phyloP scores from a whole-genome alignment of 2,329 filamentous ascomycete species.

The Stemphylium beticola region DNA sequence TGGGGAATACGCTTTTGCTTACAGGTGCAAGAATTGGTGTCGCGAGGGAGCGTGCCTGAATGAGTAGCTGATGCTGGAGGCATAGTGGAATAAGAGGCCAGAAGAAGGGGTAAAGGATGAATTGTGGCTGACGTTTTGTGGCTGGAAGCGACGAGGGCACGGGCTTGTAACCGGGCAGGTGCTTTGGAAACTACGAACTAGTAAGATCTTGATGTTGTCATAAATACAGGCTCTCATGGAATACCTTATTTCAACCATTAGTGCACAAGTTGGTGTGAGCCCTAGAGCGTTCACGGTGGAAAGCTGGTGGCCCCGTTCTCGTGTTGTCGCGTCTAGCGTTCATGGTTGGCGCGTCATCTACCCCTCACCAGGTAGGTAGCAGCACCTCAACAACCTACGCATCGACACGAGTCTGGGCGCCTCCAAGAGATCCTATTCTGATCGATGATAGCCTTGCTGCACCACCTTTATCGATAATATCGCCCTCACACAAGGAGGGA shows the following conservation, averaged over 20 bases:
- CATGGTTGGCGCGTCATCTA: neutral
- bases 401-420: neutral
- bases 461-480: too few species aligned
- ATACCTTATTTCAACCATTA: neutral
- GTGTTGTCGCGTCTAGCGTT: constrained; percentile 6
- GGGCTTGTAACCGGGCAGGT: too few species aligned
- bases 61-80: neutral
- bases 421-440: too few species aligned
- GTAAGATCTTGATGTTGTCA: too few species aligned
- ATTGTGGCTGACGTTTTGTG: too few species aligned
- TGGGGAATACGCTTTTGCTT: constrained; percentile 11
- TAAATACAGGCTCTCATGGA: too few species aligned
- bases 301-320: neutral
- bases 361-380: neutral
- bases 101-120: neutral
- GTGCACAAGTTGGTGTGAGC: neutral
- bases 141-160: too few species aligned
- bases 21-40: constrained; percentile 15
- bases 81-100: neutral
- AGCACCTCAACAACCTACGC: too few species aligned
- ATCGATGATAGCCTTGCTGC: too few species aligned
- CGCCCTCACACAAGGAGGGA: too few species aligned
- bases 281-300: neutral
- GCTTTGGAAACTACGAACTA: too few species aligned
- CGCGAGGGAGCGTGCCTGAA: constrained; percentile 8